Evolutionary conservation across 2,329 filamentous ascomycete genomes (phyloP).

Genomic region (Ceratocystis harringtonii): DNA sequence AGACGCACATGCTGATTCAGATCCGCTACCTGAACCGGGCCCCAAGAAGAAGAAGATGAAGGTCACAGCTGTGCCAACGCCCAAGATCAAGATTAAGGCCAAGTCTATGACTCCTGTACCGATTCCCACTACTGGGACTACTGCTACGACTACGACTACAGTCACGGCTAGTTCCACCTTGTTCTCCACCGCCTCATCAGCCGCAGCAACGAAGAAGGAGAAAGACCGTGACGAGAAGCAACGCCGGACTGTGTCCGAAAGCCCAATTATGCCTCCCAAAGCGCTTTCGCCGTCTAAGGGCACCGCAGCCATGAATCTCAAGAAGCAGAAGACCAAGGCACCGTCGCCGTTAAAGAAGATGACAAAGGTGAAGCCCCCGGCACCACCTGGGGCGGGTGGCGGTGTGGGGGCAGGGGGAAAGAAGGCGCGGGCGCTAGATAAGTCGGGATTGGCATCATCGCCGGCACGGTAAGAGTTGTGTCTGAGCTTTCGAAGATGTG

Average conservation of each 20-base stretch:
- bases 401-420: constrained; percentile 20
- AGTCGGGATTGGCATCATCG: constrained; percentile 41
- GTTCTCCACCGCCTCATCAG: constrained; percentile 9
- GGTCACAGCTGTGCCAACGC: constrained; percentile 22
- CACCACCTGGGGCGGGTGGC: constrained; percentile 22
- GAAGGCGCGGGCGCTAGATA: constrained; percentile 36
- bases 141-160: constrained; percentile 14
- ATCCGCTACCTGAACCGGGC: constrained; percentile 21
- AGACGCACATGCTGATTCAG: constrained; percentile 1
- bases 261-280: constrained; percentile 23
- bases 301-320: constrained; percentile 20
- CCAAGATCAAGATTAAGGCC: constrained; percentile 39
- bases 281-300: constrained; percentile 22
- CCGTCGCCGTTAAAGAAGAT: constrained; percentile 18
- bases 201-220: constrained; percentile 33
- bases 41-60: constrained; percentile 47
- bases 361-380: constrained; percentile 27
- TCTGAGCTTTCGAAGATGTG: neutral
- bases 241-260: constrained; percentile 25
- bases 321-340: constrained; percentile 29
- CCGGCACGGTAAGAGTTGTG: neutral
- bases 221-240: constrained; percentile 19
- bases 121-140: neutral
- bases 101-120: constrained; percentile 25
- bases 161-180: neutral